A percentile compares a stretch with the other conserved stretches of the same genome.
Conservation (phyloP, 768 basidiomycete species). For the Boletus pseudo-olivaceus region DNA sequence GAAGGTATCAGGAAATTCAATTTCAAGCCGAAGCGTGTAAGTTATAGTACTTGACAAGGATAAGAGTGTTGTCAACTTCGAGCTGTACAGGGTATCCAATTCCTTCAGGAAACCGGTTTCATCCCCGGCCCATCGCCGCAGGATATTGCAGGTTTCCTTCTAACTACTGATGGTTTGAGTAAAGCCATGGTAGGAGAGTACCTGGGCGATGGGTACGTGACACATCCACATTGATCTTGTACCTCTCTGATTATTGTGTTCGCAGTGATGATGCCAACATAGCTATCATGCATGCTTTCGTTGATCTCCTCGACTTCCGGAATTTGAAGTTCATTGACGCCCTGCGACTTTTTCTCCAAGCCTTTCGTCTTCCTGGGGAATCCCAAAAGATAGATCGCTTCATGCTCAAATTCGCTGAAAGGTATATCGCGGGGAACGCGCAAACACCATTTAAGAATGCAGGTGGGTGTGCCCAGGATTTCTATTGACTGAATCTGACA, state of each 20-base stretch:
- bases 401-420: slow-evolving; percentile 98
- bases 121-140: slow-evolving; percentile 67
- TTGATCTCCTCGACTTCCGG: slow-evolving; percentile 86
- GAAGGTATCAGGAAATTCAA: slow-evolving; percentile 99
- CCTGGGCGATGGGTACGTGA: slow-evolving; percentile 87
- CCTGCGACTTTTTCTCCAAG: slow-evolving; percentile 84
- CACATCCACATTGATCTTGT: background rate
- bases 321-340: slow-evolving; percentile 84
- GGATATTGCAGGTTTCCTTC: slow-evolving; percentile 82
- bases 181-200: slow-evolving; percentile 98
- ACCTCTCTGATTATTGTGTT: slow-evolving; percentile 5
- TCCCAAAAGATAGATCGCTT: slow-evolving; percentile 98
- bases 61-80: background rate
- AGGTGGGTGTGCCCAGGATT: slow-evolving; percentile 46
- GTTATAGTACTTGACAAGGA: slow-evolving; percentile 24
- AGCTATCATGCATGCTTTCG: slow-evolving; percentile 95
- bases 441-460: slow-evolving; percentile 91
- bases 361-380: slow-evolving; percentile 96
- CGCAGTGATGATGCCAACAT: slow-evolving; percentile 83
- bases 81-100: slow-evolving; percentile 72
- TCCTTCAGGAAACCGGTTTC: slow-evolving; percentile 84
- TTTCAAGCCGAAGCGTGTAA: slow-evolving; percentile 93
- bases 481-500: slow-evolving; percentile 7
- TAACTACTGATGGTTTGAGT: slow-evolving; percentile 86
- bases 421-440: slow-evolving; percentile 87